Percentiles rank a stretch among this genome's conserved stretches.
Evolutionary conservation across 257 asterid genomes (phyloP).

Genomic region (Penstemon eatonii): DNA sequence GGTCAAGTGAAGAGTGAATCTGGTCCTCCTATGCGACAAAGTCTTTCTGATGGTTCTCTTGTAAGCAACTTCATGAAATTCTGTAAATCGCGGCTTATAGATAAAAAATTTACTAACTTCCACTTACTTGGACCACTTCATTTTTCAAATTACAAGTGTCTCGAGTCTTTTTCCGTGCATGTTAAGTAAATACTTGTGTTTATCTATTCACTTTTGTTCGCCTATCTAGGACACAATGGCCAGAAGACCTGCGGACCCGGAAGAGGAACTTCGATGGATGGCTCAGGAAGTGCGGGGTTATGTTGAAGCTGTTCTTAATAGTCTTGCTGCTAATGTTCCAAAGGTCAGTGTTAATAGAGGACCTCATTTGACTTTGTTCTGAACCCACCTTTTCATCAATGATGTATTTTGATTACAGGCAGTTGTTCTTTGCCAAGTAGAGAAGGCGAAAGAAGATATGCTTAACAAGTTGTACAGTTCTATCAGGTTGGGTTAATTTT

Average conservation of each 20-base stretch:
- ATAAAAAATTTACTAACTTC: background rate
- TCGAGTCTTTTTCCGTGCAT: background rate
- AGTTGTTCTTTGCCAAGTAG: conserved; percentile 93
- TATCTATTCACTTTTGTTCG: conserved; percentile 14
- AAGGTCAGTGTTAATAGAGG: conserved; percentile 48
- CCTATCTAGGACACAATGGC: conserved; percentile 70
- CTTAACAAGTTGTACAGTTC: conserved; percentile 89
- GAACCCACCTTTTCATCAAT: conserved; percentile 28
- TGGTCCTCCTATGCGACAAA: conserved; percentile 56
- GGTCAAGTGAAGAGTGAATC: conserved; percentile 75
- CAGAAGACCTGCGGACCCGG: conserved; percentile 90
- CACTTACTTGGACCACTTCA: conserved; percentile 11
- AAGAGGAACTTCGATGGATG: conserved; percentile 98
- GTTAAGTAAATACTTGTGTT: background rate
- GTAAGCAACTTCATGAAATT: conserved; percentile 44
- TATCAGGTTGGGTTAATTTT: conserved; percentile 55
- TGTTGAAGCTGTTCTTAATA: conserved; percentile 93
- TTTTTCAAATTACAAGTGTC: conserved; percentile 2
- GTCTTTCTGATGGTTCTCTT: conserved; percentile 78
- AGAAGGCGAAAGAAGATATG: conserved; percentile 97
- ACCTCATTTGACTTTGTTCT: conserved; percentile 11
- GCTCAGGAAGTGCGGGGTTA: conserved; percentile 97
- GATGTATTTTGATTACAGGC: conserved; percentile 56
- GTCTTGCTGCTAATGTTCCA: conserved; percentile 95
- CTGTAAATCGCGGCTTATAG: background rate